These are phyloP conservation scores for Umbelopsis sp. DNA, from an alignment of 371 early-diverging fungal species.

Conservation along the genomic window DNA sequence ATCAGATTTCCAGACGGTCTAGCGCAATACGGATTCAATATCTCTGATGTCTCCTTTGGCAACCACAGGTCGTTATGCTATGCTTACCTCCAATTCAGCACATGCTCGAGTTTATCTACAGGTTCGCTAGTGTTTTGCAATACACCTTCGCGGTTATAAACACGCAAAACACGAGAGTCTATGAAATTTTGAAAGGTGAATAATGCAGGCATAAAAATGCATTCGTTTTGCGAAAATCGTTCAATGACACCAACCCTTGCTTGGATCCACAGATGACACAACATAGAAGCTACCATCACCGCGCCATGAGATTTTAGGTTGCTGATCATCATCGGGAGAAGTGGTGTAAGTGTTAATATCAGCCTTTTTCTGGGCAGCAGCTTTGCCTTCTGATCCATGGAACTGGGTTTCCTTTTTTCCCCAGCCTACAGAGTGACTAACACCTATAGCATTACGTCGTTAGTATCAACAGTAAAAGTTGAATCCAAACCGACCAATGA, in stretches of 20 bases:
- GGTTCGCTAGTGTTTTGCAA: conserved; percentile 83
- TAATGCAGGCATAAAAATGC: neutral
- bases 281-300: conserved; percentile 88
- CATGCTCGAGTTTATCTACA: conserved; percentile 81
- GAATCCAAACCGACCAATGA: neutral
- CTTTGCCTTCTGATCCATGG: conserved; percentile 91
- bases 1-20: conserved; percentile 91
- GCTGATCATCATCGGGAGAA: conserved; percentile 78
- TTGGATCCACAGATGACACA: conserved; percentile 69
- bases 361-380: conserved; percentile 64
- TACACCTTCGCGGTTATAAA: conserved; percentile 86
- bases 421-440: conserved; percentile 92
- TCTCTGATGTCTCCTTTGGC: too few species aligned
- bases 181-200: neutral
- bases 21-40: neutral
- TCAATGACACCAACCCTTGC: conserved; percentile 42
- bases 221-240: neutral
- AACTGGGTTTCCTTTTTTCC: conserved; percentile 97
- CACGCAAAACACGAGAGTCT: conserved; percentile 72
- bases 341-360: conserved; percentile 53
- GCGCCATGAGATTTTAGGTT: conserved; percentile 86
- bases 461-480: neutral
- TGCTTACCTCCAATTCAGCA: conserved; percentile 76
- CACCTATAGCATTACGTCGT: conserved; percentile 43
- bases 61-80: neutral